These are phyloP conservation scores for Leccinum fuscescens DNA, from an alignment of 1,284 basidiomycete species.

Conservation along the genomic window DNA sequence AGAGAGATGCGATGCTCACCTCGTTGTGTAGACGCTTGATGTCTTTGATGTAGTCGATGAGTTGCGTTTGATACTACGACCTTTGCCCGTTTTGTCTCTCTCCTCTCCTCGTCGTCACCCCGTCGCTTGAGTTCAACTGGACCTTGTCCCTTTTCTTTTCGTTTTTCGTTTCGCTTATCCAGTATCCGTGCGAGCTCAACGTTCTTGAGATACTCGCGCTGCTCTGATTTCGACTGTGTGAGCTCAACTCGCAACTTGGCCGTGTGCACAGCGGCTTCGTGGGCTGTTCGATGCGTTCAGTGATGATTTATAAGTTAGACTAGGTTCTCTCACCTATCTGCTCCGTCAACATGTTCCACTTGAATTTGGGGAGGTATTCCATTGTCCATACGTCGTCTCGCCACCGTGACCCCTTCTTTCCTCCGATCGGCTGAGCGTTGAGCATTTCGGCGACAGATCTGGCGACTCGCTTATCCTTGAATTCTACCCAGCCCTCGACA, in stretches of 20 bases:
- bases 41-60: too few species aligned
- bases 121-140: slow-evolving; percentile 27
- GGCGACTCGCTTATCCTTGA: slow-evolving; percentile 89
- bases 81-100: slow-evolving; percentile 18
- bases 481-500: slow-evolving; percentile 98
- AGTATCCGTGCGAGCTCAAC: slow-evolving; percentile 93
- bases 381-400: slow-evolving; percentile 99
- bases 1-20: too few species aligned
- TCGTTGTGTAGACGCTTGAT: too few species aligned
- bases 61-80: slow-evolving; percentile 5
- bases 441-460: slow-evolving; percentile 91
- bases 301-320: not conserved
- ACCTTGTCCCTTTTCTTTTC: slow-evolving; percentile 51
- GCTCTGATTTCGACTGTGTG: slow-evolving; percentile 84
- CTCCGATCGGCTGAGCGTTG: slow-evolving; percentile 94
- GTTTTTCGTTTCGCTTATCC: slow-evolving; percentile 81
- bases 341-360: slow-evolving; percentile 98
- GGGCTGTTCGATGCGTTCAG: slow-evolving; percentile 52
- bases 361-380: slow-evolving; percentile 97
- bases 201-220: slow-evolving; percentile 91
- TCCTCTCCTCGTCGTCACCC: slow-evolving; percentile 33
- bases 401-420: slow-evolving; percentile 90
- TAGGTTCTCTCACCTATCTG: slow-evolving; percentile 80
- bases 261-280: slow-evolving; percentile 88
- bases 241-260: slow-evolving; percentile 90